phyloP scores from a whole-genome alignment of 2,329 filamentous ascomycete species.

The Penicillium sp. region DNA sequence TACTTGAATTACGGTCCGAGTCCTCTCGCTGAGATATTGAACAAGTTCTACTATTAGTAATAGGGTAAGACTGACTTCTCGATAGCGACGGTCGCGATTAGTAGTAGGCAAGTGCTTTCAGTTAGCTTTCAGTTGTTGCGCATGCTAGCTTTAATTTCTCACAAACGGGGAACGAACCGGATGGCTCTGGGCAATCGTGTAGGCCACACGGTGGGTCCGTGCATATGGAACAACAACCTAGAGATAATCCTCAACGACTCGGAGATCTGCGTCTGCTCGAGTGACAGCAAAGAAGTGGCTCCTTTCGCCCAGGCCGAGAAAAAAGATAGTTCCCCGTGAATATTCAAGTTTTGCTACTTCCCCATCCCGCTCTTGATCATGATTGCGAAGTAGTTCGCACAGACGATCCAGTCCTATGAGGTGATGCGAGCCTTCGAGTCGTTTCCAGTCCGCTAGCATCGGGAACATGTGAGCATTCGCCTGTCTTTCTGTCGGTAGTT shows the following conservation, averaged over 20 bases:
- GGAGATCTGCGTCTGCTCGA: slow-evolving; percentile 10
- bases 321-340: neutral
- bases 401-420: slow-evolving; percentile 20
- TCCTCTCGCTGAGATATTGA: too few relatives aligned
- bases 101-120: slow-evolving; percentile 10
- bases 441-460: too few relatives aligned
- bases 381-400: slow-evolving; percentile 19
- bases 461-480: too few relatives aligned
- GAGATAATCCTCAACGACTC: slow-evolving; percentile 2
- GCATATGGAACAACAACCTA: slow-evolving; percentile 3
- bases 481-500: too few relatives aligned
- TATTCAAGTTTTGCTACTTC: neutral
- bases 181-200: slow-evolving; percentile 14
- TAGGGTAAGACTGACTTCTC: too few relatives aligned
- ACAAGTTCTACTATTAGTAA: too few relatives aligned
- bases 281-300: slow-evolving; percentile 5
- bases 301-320: slow-evolving; percentile 2
- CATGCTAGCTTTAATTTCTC: slow-evolving; percentile 13
- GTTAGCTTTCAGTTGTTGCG: too few relatives aligned
- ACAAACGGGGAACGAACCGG: slow-evolving; percentile 5
- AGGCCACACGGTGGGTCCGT: slow-evolving; percentile 20
- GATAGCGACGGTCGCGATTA: neutral
- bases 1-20: too few relatives aligned
- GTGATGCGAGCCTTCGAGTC: slow-evolving; percentile 24
- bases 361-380: slow-evolving; percentile 19